These are phyloP conservation scores for Stagonosporopsis chrysanthemi DNA, from an alignment of 2,329 filamentous ascomycete species.

Conservation along the genomic window DNA sequence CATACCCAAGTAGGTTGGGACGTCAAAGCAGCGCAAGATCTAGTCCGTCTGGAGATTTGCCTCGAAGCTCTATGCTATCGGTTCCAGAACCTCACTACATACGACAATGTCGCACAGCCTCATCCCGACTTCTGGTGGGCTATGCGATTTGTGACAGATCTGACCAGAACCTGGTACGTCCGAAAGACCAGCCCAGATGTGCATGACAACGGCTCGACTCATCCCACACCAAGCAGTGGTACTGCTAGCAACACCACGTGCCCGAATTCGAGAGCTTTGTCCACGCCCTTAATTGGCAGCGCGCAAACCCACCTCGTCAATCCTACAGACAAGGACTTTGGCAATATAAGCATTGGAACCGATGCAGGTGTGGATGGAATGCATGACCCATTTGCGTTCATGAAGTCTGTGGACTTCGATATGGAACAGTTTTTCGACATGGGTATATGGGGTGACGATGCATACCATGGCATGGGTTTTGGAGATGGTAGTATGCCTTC, in stretches of 20 bases:
- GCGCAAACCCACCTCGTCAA: background rate
- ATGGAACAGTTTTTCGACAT: constrained; percentile 46
- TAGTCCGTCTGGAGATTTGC: constrained; percentile 41
- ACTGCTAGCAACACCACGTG: background rate
- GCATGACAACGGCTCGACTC: background rate
- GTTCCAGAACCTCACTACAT: constrained; percentile 41
- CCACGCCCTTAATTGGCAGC: constrained; percentile 8
- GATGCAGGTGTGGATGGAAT: background rate
- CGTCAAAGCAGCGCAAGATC: constrained; percentile 40
- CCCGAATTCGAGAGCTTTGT: constrained; percentile 11
- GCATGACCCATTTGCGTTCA: constrained; percentile 32
- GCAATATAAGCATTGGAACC: constrained; percentile 3
- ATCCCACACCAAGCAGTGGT: constrained; percentile 4
- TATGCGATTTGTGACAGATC: constrained; percentile 41
- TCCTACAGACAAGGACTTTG: background rate
- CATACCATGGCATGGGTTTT: constrained; percentile 40
- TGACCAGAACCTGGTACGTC: constrained; percentile 42
- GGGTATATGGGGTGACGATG: constrained; percentile 42
- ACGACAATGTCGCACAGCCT: constrained; percentile 31
- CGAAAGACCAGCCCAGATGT: constrained; percentile 30
- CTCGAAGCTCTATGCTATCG: constrained; percentile 46
- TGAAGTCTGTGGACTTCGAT: constrained; percentile 40
- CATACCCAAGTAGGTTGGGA: constrained; percentile 41
- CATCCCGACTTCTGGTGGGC: constrained; percentile 43
- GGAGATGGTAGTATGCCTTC: constrained; percentile 23